A percentile compares a stretch with the other conserved stretches of the same genome.
These are phyloP conservation scores for Zizania latifolia DNA, from an alignment of 176 grass and related monocot species.

Conservation along the genomic window DNA sequence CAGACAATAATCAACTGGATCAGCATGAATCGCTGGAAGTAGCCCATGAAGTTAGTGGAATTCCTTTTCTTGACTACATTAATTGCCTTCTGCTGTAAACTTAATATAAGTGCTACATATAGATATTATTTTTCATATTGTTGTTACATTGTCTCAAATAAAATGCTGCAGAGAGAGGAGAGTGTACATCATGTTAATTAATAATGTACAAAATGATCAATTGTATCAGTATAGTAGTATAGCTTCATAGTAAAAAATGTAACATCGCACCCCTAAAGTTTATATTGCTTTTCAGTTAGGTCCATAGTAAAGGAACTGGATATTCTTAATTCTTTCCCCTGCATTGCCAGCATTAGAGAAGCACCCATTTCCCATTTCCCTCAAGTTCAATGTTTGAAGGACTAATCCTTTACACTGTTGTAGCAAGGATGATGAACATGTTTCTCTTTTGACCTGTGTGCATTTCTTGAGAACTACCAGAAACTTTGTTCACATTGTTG, in stretches of 20 bases:
- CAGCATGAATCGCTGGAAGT: constrained; percentile 3
- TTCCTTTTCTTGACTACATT: constrained; percentile 21
- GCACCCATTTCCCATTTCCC: background rate
- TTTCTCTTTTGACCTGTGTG: background rate
- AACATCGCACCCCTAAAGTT: background rate
- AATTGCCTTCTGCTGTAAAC: background rate
- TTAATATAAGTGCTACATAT: background rate
- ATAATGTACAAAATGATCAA: background rate
- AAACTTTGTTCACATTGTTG: background rate
- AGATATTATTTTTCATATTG: background rate
- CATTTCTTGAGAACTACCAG: constrained; percentile 15
- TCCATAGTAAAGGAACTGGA: background rate
- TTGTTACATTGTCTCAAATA: constrained; percentile 16
- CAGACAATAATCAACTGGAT: constrained; percentile 24
- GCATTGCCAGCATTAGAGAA: background rate
- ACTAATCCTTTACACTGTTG: background rate
- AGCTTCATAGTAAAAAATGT: background rate
- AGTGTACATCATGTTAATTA: background rate
- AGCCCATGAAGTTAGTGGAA: constrained; percentile 23
- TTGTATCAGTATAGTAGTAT: background rate
- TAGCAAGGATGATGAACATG: background rate
- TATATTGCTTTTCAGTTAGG: background rate
- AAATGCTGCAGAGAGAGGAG: background rate
- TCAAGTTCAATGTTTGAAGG: background rate
- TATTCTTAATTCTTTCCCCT: background rate